These are phyloP conservation scores for Colletotrichum musae DNA, from an alignment of 2,329 filamentous ascomycete genomes.

Conservation along the genomic window DNA sequence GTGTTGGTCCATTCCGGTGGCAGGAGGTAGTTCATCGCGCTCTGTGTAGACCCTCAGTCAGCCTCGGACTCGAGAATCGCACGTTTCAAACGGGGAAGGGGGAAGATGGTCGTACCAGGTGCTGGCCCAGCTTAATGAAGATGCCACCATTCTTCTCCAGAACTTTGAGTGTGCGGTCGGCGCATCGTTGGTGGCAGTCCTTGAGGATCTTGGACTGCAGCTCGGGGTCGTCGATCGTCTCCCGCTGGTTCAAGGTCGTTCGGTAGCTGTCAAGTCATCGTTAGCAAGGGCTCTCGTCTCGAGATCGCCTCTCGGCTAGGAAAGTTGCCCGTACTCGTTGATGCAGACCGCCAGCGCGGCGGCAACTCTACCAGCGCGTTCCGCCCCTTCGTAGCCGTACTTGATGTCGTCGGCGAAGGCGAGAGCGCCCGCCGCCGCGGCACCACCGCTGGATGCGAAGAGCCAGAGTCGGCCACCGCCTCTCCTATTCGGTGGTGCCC, in stretches of 20 bases:
- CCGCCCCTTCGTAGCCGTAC: conserved; percentile 80
- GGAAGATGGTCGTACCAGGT: conserved; percentile 70
- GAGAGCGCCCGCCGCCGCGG: conserved; percentile 62
- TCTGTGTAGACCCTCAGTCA: conserved; percentile 61
- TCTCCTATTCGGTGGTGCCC: conserved; percentile 20
- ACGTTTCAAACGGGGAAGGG: neutral
- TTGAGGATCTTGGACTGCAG: conserved; percentile 79
- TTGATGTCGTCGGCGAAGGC: conserved; percentile 79
- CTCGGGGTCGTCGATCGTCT: conserved; percentile 72
- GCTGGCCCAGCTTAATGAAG: conserved; percentile 97
- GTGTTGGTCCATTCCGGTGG: conserved; percentile 94
- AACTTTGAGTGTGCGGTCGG: conserved; percentile 86
- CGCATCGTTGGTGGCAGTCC: conserved; percentile 93
- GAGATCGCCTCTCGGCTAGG: neutral
- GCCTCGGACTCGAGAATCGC: conserved; percentile 3
- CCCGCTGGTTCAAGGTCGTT: conserved; percentile 80
- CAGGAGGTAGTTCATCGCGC: conserved; percentile 94
- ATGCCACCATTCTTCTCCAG: conserved; percentile 98
- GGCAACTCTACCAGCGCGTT: conserved; percentile 85
- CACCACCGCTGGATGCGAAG: conserved; percentile 66
- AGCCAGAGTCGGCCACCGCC: conserved; percentile 54
- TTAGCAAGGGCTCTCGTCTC: conserved; percentile 46
- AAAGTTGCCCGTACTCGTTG: conserved; percentile 77
- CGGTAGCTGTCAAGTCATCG: conserved; percentile 77
- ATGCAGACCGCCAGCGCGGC: conserved; percentile 84